These are phyloP conservation scores for Pseudogymnoascus sp. DNA, from an alignment of 2,329 filamentous ascomycete genomes.

Conservation along the genomic window DNA sequence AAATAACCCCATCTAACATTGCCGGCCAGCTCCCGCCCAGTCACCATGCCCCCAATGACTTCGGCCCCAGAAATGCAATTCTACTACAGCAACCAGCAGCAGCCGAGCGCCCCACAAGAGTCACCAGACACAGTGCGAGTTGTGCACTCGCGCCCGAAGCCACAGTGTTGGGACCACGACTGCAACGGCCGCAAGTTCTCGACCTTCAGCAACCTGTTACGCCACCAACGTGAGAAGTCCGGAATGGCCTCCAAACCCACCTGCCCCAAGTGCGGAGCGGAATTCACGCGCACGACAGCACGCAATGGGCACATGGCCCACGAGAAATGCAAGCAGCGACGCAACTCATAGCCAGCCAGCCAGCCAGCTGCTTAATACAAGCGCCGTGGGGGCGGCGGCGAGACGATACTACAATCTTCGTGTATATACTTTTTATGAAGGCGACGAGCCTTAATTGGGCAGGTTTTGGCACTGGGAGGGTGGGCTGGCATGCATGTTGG, in stretches of 20 bases:
- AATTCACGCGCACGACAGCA: constrained; percentile 83
- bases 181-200: constrained; percentile 95
- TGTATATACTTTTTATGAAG: constrained; percentile 4
- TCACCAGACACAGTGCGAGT: constrained; percentile 52
- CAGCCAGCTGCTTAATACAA: background rate
- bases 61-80: background rate
- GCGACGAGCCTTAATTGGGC: background rate
- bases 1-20: background rate
- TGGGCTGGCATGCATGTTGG: constrained; percentile 1
- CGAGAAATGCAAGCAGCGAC: constrained; percentile 82
- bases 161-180: constrained; percentile 94
- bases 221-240: constrained; percentile 90
- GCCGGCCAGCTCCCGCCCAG: background rate
- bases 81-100: constrained; percentile 9
- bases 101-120: constrained; percentile 34
- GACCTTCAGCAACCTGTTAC: constrained; percentile 87
- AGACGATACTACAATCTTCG: background rate
- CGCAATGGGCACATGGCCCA: constrained; percentile 79
- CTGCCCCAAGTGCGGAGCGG: constrained; percentile 84
- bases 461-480: background rate
- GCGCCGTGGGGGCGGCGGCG: background rate
- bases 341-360: constrained; percentile 33
- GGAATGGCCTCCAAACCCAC: constrained; percentile 82
- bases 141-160: constrained; percentile 74
- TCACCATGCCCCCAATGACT: background rate